Evolutionary conservation across 805 yeast species (phyloP), one percentile per base, ranked within the genome.

Genomic region (Metschnikowia henanensis): DNA sequence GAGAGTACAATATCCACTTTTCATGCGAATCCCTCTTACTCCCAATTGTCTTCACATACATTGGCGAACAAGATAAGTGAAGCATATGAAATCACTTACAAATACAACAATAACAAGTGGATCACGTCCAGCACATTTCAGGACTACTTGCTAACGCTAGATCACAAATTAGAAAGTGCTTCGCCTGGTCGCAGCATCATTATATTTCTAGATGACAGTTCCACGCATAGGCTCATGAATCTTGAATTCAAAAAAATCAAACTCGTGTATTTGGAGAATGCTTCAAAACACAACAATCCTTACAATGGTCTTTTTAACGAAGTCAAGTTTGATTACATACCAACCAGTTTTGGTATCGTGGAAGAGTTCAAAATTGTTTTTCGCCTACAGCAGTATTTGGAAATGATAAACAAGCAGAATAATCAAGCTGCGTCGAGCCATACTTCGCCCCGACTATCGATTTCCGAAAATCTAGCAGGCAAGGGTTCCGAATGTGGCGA

Each of bases 321-420:
- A 30, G 66, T 75, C 26, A 77, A 73, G 47, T 64, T 80, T 39
- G 75, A 73, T 51, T 80, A 77, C 53, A 58, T 80, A 26, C 87
- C 87, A 6, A 79, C 80, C 70, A 77, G 73, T 46, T 80, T 81
- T 73, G 87, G 87, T 3, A 77, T 81, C 4, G 68, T 77, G 31
- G 80, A 79, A 45, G 87, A 82, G 52, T 78, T 82, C 56, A 80
- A 79, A 53, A 69, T 80, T 12, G 62, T 77, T 36, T 82, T 76
- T 52, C 70, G 87, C 43, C 64, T 77, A 6, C 80, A 76, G 46
- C 87, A 82, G 49, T 82, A 80, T 49, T 62, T 64, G 50, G 73
- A 68, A 39, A 68, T 69, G 73, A 70, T 71, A 15, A 62, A 61
- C 41, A 47, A 49, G 35, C 57, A 53, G 35, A 51, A 43, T 32